Conservation (phyloP, 2,329 filamentous ascomycete genomes). For the Aspergillus oerlinghausenensis region DNA sequence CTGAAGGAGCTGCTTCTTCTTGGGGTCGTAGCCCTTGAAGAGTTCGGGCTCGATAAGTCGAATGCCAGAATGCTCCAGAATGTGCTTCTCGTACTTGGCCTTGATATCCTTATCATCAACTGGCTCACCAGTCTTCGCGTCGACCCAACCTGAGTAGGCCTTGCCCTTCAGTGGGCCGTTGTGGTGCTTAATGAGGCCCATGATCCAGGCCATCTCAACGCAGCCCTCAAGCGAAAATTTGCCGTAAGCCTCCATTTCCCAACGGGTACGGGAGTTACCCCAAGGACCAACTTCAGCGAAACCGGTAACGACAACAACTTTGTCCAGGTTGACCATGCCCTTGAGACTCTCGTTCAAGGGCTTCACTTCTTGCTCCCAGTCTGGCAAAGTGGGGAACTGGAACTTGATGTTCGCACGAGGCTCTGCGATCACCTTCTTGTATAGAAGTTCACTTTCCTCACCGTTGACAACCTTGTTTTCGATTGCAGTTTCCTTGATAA, state of each 20-base stretch:
- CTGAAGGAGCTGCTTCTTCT: constrained; percentile 97
- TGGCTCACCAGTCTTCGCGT: constrained; percentile 87
- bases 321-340: constrained; percentile 98
- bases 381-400: constrained; percentile 82
- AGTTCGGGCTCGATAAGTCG: constrained; percentile 96
- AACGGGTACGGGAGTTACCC: constrained; percentile 96
- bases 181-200: constrained; percentile 98
- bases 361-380: constrained; percentile 87
- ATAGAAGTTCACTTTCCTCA: constrained; percentile 82
- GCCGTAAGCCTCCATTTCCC: constrained; percentile 98
- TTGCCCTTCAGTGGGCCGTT: constrained; percentile 95
- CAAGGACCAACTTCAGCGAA: constrained; percentile 81
- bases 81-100: constrained; percentile 92
- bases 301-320: constrained; percentile 94
- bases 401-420: constrained; percentile 98
- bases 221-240: constrained; percentile 97
- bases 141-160: constrained; percentile 94
- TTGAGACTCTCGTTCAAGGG: constrained; percentile 84
- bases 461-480: constrained; percentile 98
- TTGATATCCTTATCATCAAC: constrained; percentile 99
- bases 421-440: constrained; percentile 90
- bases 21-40: constrained; percentile 94
- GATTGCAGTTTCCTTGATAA: constrained; percentile 90
- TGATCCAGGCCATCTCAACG: constrained; percentile 99
- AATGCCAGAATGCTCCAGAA: constrained; percentile 94